Percentiles rank a stretch among this genome's conserved stretches.
These are phyloP conservation scores for Trichosporon faecale DNA, from an alignment of 1,284 basidiomycete species.

Conservation along the genomic window DNA sequence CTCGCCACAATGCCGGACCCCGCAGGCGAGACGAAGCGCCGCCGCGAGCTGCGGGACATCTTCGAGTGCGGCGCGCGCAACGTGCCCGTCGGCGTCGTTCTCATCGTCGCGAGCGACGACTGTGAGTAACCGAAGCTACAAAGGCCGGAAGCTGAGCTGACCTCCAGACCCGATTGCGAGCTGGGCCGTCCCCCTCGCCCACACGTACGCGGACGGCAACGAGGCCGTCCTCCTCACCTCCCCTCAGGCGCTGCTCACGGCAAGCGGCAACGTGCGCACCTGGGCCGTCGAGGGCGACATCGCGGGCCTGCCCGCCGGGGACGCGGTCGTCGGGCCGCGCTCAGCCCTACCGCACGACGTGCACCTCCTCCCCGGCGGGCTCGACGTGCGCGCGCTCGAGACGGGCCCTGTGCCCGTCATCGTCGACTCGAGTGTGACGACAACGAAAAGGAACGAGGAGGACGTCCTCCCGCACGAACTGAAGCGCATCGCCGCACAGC, in stretches of 20 bases:
- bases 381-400: not conserved
- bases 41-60: not conserved
- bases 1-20: not conserved
- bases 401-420: not conserved
- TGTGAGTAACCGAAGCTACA: not conserved
- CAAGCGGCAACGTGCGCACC: not conserved
- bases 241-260: not conserved
- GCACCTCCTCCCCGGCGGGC: not conserved
- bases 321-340: not conserved
- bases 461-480: not conserved
- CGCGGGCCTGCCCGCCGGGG: not conserved
- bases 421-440: not conserved
- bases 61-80: not conserved
- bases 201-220: not conserved
- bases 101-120: not conserved
- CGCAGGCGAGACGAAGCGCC: not conserved
- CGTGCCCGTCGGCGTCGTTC: not conserved
- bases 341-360: not conserved
- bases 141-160: not conserved
- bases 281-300: not conserved
- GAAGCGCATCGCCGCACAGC: not conserved
- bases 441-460: not conserved
- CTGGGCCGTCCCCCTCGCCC: conserved; percentile 1
- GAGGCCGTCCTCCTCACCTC: not conserved
- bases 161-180: conserved; percentile 2